These are phyloP conservation scores for Amanita pallidorosea DNA, from an alignment of 768 basidiomycete species.

Conservation along the genomic window DNA sequence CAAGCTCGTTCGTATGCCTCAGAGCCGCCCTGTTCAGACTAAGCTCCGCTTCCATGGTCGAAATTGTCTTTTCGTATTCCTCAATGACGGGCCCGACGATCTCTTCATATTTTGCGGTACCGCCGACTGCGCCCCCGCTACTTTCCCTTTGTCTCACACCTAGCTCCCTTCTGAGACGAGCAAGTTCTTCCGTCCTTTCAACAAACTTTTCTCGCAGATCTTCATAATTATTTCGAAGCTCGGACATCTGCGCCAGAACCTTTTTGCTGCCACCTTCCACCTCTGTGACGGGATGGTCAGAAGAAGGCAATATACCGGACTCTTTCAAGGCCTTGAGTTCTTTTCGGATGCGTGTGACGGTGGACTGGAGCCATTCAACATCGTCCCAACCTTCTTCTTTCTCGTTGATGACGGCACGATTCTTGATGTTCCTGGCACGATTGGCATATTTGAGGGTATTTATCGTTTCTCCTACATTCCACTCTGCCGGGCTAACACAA, in stretches of 20 bases:
- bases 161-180: constrained; percentile 66
- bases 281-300: constrained; percentile 22
- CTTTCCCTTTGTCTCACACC: constrained; percentile 62
- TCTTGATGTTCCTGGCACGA: constrained; percentile 95
- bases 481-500: constrained; percentile 93
- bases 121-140: constrained; percentile 49
- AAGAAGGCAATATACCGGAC: constrained; percentile 28
- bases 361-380: constrained; percentile 89
- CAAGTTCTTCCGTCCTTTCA: constrained; percentile 82
- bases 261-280: constrained; percentile 62
- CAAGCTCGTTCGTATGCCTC: constrained; percentile 84
- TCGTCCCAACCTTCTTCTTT: constrained; percentile 99
- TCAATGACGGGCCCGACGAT: constrained; percentile 97
- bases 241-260: constrained; percentile 70
- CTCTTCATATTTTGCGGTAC: constrained; percentile 76
- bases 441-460: constrained; percentile 97
- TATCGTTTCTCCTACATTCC: constrained; percentile 88
- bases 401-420: constrained; percentile 84
- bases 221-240: constrained; percentile 80
- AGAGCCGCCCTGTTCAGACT: constrained; percentile 80
- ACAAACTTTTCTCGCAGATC: constrained; percentile 76
- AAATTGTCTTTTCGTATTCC: constrained; percentile 97
- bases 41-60: constrained; percentile 88
- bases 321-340: constrained; percentile 79
- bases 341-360: constrained; percentile 74